Conservation (phyloP, 495 filamentous ascomycete species). For the Penicillium ochrochloron region DNA sequence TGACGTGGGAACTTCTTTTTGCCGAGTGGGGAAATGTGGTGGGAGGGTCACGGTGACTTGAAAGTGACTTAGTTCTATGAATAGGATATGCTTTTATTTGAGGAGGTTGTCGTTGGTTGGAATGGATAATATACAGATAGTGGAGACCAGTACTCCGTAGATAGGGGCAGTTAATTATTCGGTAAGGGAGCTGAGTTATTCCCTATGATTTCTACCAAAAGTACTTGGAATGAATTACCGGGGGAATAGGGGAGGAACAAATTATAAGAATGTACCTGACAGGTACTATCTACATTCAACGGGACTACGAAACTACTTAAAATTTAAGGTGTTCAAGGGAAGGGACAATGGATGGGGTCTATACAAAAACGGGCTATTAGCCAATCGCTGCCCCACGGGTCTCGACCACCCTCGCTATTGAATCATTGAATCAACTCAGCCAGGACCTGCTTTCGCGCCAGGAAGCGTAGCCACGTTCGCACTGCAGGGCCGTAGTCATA, state of each 20-base stretch:
- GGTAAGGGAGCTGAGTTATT: not conserved
- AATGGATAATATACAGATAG: not conserved
- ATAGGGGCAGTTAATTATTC: not conserved
- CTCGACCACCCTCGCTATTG: conserved; percentile 10
- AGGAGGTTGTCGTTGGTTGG: not conserved
- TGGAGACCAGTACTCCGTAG: not conserved
- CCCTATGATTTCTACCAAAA: not conserved
- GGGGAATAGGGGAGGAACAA: not conserved
- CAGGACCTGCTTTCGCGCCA: conserved; percentile 48
- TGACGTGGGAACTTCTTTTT: conserved; percentile 39
- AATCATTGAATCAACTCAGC: conserved; percentile 32
- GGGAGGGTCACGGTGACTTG: not conserved
- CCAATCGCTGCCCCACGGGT: conserved; percentile 40
- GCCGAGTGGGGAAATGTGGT: conserved; percentile 13
- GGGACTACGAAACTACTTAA: too few species aligned
- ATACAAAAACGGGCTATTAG: conserved; percentile 11
- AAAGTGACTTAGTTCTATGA: not conserved
- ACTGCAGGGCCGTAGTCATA: conserved; percentile 55
- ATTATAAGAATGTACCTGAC: not conserved
- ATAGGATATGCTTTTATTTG: not conserved
- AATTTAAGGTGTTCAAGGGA: not conserved
- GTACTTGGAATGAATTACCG: not conserved
- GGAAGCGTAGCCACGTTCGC: conserved; percentile 47
- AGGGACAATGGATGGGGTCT: not conserved
- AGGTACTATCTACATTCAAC: not conserved